Conservation (phyloP, 2,329 filamentous ascomycete species). For the Samsoniella hepiali region DNA sequence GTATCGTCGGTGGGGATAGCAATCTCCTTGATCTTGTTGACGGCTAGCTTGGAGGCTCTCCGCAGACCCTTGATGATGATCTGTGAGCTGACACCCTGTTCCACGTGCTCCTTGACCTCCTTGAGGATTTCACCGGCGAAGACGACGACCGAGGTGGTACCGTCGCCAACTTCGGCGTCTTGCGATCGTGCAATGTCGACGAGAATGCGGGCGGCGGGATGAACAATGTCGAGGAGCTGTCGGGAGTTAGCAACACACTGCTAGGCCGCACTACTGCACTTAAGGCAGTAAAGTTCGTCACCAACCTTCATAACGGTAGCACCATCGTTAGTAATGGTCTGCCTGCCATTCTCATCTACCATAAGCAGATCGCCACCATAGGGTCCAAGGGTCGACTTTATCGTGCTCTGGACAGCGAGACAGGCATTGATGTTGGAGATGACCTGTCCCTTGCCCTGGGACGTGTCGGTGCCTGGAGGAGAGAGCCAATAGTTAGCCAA, state of each 20-base stretch:
- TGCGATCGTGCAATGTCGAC: constrained; percentile 98
- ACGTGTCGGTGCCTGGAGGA: constrained; percentile 82
- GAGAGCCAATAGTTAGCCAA: constrained; percentile 22
- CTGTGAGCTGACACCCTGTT: constrained; percentile 95
- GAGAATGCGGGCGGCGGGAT: constrained; percentile 93
- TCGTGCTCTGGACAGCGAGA: constrained; percentile 89
- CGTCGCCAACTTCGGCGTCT: constrained; percentile 97
- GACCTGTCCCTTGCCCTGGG: constrained; percentile 94
- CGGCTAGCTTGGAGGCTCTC: constrained; percentile 82
- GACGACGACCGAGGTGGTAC: constrained; percentile 95
- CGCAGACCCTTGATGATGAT: constrained; percentile 95
- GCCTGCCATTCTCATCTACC: constrained; percentile 90
- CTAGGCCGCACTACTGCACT: not conserved
- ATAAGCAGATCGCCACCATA: constrained; percentile 96
- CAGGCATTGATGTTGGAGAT: constrained; percentile 99
- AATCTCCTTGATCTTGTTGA: constrained; percentile 99
- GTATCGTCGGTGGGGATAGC: constrained; percentile 78
- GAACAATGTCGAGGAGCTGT: constrained; percentile 94
- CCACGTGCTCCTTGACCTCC: constrained; percentile 92
- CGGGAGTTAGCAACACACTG: constrained; percentile 6
- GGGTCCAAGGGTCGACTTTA: constrained; percentile 92
- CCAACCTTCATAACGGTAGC: constrained; percentile 97
- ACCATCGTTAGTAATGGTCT: constrained; percentile 98
- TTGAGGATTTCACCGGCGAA: constrained; percentile 97
- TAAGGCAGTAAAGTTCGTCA: constrained; percentile 5